phyloP scores from a whole-genome alignment of 75 land plant genomes.

The Sequoia sempervirens region DNA sequence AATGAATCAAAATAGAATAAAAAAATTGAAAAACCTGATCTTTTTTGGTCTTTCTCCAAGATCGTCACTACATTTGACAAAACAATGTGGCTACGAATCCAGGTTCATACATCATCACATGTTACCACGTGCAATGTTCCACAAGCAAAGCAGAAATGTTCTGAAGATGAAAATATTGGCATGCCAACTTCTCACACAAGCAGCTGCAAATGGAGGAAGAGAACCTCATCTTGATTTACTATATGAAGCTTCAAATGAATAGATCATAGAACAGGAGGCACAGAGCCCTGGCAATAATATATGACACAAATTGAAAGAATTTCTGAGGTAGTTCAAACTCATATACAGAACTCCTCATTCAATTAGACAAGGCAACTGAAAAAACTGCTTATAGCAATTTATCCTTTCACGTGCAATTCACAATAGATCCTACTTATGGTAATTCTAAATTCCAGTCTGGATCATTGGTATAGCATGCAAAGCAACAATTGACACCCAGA shows the following conservation, averaged over 20 bases:
- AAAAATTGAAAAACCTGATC: background rate
- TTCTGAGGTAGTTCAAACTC: conserved; percentile 2
- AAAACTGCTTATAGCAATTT: conserved; percentile 2
- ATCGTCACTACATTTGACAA: background rate
- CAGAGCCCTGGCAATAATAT: conserved; percentile 1
- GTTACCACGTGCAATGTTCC: background rate
- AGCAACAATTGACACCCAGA: conserved; percentile 6
- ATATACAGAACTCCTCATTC: conserved; percentile 10
- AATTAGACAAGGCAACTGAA: background rate
- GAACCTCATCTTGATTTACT: background rate
- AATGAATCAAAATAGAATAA: background rate
- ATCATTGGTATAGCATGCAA: background rate
- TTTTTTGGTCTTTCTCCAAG: background rate
- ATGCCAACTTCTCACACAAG: background rate
- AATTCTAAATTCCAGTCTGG: background rate
- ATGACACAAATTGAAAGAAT: conserved; percentile 8
- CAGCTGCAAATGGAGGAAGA: conserved; percentile 1
- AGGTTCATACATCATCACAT: background rate
- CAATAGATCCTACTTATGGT: background rate
- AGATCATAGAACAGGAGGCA: background rate
- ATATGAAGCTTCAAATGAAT: background rate
- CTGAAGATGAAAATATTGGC: background rate
- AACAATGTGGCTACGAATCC: background rate
- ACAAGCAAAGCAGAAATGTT: background rate
- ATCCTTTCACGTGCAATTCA: background rate